Base-by-base conservation (phyloP, 306 rosid genomes). In the Datisca glomerata region DNA sequence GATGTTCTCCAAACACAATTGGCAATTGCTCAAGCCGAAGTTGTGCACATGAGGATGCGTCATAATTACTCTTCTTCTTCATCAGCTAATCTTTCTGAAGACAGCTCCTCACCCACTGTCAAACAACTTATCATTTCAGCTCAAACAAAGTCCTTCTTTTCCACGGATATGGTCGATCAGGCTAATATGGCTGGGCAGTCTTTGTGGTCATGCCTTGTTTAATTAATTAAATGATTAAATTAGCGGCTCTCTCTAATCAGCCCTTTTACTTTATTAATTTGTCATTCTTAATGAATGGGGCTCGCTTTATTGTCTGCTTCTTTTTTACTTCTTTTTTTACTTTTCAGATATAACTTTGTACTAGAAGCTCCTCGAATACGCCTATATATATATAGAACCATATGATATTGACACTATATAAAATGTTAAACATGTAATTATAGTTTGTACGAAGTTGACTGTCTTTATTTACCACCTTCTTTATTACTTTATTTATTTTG, bases 1-100 rank as follows among this genome's bases (percentile, higher is more conserved):
- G 81, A 79, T 41, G 65, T 23, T 19, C 93, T 87, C 7, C 97
- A 82, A 57, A 65, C 89, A 17, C 94, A 87, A 37, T 31, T 87
- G 45, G 94, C 94, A 2, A 21, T 66, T 0, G 97, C 93, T 0
- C 86, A 74, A 18, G 94, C 97, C 3, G 93, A 87, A 14, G 83
- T 87, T 21, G 73, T 83, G 17, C 93, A 75, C 28, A 57, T 87
- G 82, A 72, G 71, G 36, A 65, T 79, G 69, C 42, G 56, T 8
- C n/a, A n/a, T n/a, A n/a, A n/a, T n/a, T n/a, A n/a, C n/a, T n/a
- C n/a, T n/a, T n/a, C n/a, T n/a, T n/a, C n/a, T n/a, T n/a, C n/a
- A n/a, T n/a, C n/a, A n/a, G n/a, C n/a, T n/a, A n/a, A n/a, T n/a
- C n/a, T n/a, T n/a, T n/a, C n/a, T n/a, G n/a, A n/a, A n/a, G n/a